Percentiles rank a stretch among this genome's conserved stretches.
These are phyloP conservation scores for Scenedesmus sp. DNA, from an alignment of 163 green algal genomes.

Conservation along the genomic window DNA sequence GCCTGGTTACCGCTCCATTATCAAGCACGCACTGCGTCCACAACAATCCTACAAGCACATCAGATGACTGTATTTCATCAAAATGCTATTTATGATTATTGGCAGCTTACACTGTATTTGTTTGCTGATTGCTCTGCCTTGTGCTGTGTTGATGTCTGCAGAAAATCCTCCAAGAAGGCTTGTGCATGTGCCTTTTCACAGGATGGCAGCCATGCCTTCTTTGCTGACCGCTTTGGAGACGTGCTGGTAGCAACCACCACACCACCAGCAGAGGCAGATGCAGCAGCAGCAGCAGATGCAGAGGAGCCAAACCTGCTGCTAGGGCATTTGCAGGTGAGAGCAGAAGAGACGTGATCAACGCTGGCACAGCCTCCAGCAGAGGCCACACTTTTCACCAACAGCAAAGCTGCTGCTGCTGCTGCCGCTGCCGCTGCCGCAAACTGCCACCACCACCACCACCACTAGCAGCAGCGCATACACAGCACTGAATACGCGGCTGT, in stretches of 20 bases:
- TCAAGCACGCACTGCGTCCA: too few relatives aligned
- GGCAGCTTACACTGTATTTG: too few relatives aligned
- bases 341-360: not conserved
- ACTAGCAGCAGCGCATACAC: too few relatives aligned
- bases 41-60: too few relatives aligned
- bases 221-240: constrained; percentile 84
- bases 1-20: too few relatives aligned
- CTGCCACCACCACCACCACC: too few relatives aligned
- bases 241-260: constrained; percentile 67
- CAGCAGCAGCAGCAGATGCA: constrained; percentile 21
- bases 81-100: too few relatives aligned
- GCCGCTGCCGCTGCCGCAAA: too few relatives aligned
- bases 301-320: constrained; percentile 66
- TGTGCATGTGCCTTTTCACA: constrained; percentile 77
- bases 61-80: too few relatives aligned
- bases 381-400: not conserved
- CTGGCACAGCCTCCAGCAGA: not conserved
- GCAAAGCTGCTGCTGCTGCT: too few relatives aligned
- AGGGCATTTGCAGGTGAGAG: constrained; percentile 69
- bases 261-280: constrained; percentile 63
- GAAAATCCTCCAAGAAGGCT: constrained; percentile 66
- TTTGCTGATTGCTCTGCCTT: not conserved
- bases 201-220: constrained; percentile 82
- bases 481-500: too few relatives aligned
- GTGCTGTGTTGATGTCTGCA: not conserved